A percentile compares a stretch with the other conserved stretches of the same genome.
Evolutionary conservation across 352 stramenopile species (phyloP).

Genomic region (Globisporangium iwayamae): DNA sequence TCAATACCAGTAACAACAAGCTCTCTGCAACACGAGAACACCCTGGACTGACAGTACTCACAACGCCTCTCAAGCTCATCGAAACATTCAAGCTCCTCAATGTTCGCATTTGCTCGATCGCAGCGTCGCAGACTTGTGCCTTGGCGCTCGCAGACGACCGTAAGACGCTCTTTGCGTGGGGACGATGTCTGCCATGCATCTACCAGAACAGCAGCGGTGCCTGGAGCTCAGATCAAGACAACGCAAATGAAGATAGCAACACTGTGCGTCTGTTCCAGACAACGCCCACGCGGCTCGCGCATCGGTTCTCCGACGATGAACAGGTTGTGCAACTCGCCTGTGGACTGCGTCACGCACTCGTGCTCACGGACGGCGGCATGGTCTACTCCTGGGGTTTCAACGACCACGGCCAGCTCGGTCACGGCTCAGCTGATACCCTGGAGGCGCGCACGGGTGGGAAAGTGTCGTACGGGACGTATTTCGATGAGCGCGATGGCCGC

Average conservation of each 20-base stretch:
- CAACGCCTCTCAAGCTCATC: slow-evolving; percentile 32
- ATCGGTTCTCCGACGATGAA: slow-evolving; percentile 22
- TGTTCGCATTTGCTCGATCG: slow-evolving; percentile 27
- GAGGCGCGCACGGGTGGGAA: slow-evolving; percentile 34
- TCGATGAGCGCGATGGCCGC: slow-evolving; percentile 45
- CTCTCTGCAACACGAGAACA: slow-evolving; percentile 1
- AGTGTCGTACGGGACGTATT: slow-evolving; percentile 38
- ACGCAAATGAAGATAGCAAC: slow-evolving; percentile 6
- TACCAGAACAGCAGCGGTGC: slow-evolving; percentile 10
- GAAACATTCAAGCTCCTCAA: slow-evolving; percentile 42
- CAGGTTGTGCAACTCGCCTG: slow-evolving; percentile 35
- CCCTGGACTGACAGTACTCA: neutral
- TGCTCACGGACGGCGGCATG: slow-evolving; percentile 48
- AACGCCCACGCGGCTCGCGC: slow-evolving; percentile 26
- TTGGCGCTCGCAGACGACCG: slow-evolving; percentile 39
- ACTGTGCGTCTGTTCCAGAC: slow-evolving; percentile 13
- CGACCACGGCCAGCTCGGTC: slow-evolving; percentile 71
- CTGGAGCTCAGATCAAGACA: neutral
- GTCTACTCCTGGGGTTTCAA: slow-evolving; percentile 78
- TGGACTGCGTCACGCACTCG: slow-evolving; percentile 52
- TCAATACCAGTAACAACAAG: neutral
- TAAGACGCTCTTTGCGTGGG: slow-evolving; percentile 51
- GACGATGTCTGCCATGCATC: slow-evolving; percentile 42
- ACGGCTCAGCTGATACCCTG: slow-evolving; percentile 47
- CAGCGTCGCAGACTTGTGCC: slow-evolving; percentile 44